A percentile compares a stretch with the other conserved stretches of the same genome.
Conservation (phyloP, 2,329 filamentous ascomycete genomes). For the Colletotrichum tropicale region DNA sequence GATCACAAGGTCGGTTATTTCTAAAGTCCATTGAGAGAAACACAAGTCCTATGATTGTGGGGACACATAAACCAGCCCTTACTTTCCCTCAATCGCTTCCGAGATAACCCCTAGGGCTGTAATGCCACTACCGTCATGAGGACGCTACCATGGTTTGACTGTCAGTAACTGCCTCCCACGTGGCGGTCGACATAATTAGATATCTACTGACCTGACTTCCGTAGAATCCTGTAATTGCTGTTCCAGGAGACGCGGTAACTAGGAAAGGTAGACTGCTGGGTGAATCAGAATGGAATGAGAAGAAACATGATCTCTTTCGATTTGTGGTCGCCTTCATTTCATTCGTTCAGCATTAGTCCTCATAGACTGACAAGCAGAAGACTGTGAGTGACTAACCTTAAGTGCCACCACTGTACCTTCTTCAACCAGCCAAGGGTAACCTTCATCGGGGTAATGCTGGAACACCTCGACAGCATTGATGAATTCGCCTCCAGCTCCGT, state of each 20-base stretch:
- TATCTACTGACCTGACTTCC: neutral
- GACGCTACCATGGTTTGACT: neutral
- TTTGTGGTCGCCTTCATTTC: neutral
- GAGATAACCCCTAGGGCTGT: neutral
- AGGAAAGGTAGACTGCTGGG: neutral
- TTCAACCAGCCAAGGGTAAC: neutral
- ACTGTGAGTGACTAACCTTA: neutral
- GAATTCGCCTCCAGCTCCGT: neutral
- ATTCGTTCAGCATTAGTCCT: rapidly evolving
- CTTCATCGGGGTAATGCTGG: neutral
- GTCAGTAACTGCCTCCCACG: neutral
- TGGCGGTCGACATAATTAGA: neutral
- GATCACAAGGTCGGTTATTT: neutral
- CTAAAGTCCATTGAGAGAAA: neutral
- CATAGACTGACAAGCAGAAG: neutral
- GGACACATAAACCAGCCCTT: neutral
- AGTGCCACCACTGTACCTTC: neutral
- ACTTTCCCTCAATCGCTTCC: neutral
- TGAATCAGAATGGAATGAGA: neutral
- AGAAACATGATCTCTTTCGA: neutral
- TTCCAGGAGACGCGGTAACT: neutral
- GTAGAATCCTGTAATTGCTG: neutral
- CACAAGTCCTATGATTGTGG: neutral
- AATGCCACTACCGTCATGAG: neutral
- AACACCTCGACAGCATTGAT: neutral